Base-by-base conservation (phyloP, 2,329 filamentous ascomycete species). In the Dothidotthia symphoricarpi region DNA sequence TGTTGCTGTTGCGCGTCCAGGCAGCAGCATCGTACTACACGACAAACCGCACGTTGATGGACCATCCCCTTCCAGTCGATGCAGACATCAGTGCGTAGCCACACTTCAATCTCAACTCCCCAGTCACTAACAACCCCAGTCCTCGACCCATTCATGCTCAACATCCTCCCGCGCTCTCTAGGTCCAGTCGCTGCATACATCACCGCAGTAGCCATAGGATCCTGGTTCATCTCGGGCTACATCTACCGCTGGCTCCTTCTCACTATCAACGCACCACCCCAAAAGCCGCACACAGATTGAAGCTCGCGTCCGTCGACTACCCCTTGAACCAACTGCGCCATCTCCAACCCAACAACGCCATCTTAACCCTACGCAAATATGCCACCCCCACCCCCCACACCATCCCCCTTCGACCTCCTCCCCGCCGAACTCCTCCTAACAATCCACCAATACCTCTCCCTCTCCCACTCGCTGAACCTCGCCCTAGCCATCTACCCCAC, bases 11-110 rank as follows among this genome's bases (percentile, higher is more conserved):
- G 3, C 84, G 81, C 46, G 73, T 97, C 35, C 75, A 77, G 47
- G 80, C 89, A 11, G 81, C 83, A 14, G 89, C 93, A 31, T 88
- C 94, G 56, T 98, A 91, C 71, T 94, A 86, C 67, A 85, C 86
- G 9, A 75, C 81, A 41, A 78, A 95, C 61, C 68, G 72, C 45
- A 76, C 76, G 2, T 76, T 95, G 56, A 97, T 97, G 91, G 68
- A 72, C 32, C 58, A 75, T 45, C 85, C 87, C 11, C 83, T 83
- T 2, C 79, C 82, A 0, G 88, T 97, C 3, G 72, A 81, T 36
- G 85, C 85, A 34, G 91, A 98, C 55, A 69, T 85, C 39, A 82
- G 71, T 74, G 59, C 41, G 68, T 43, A 11, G n/a, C 14, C n/a
- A 22, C 19, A 6, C 5, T 26, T 4, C 3, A 5, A 4, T 9